Conservation (phyloP, 371 early-diverging fungal species). For the Cokeromyces recurvatus region DNA sequence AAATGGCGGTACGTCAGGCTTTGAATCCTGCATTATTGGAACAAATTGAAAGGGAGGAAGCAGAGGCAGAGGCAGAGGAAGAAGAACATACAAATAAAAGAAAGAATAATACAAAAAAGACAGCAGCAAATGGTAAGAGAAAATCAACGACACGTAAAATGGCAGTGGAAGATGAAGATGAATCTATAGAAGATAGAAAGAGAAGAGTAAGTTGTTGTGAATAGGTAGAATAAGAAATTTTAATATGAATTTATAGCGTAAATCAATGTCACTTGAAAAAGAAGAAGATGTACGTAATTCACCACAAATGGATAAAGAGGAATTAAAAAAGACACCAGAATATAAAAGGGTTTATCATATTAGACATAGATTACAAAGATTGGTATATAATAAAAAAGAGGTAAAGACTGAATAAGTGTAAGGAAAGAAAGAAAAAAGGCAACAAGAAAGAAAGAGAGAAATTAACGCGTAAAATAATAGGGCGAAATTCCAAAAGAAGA, state of each 20-base stretch:
- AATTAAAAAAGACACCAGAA: slow-evolving; percentile 19
- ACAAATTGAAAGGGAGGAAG: slow-evolving; percentile 16
- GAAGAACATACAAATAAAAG: slow-evolving; percentile 11
- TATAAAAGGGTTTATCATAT: slow-evolving; percentile 35
- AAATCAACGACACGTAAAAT: slow-evolving; percentile 26
- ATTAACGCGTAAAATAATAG: slow-evolving; percentile 10
- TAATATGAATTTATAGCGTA: slow-evolving; percentile 18
- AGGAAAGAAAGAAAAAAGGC: background rate
- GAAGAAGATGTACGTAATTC: slow-evolving; percentile 16
- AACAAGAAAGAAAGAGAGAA: no score
- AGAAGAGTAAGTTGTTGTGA: slow-evolving; percentile 23
- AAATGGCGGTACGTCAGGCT: slow-evolving; percentile 38
- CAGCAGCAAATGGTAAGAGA: slow-evolving; percentile 15
- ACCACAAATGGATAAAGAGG: slow-evolving; percentile 7
- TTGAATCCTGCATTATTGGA: slow-evolving; percentile 17
- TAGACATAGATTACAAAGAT: slow-evolving; percentile 38
- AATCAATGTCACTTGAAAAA: slow-evolving; percentile 30
- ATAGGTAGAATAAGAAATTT: background rate
- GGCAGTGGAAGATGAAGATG: slow-evolving; percentile 17
- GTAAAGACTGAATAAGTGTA: no score
- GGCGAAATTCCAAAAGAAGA: slow-evolving; percentile 44
- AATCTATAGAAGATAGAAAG: slow-evolving; percentile 23
- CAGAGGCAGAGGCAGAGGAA: slow-evolving; percentile 13
- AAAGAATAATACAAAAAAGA: slow-evolving; percentile 4
- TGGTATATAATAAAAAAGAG: slow-evolving; percentile 47